Evolutionary conservation across 2,329 filamentous ascomycete species (phyloP).

Genomic region (Karstenula rhodostoma): DNA sequence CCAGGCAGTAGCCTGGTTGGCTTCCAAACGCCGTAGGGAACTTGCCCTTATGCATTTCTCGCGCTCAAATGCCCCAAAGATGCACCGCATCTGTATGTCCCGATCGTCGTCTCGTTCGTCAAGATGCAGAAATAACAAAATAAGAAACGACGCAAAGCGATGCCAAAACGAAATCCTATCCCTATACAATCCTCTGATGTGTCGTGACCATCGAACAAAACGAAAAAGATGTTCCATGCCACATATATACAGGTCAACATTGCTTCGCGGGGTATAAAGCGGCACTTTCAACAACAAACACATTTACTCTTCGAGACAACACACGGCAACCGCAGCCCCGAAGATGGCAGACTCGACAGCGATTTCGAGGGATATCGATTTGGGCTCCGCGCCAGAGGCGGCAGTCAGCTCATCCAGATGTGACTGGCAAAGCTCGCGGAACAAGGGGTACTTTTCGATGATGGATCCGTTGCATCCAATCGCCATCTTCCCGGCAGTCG

Average conservation of each 20-base stretch:
- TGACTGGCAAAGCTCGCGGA: slow-evolving; percentile 67
- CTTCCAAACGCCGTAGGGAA: slow-evolving; percentile 19
- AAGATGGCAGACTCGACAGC: slow-evolving; percentile 78
- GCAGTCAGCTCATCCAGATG: slow-evolving; percentile 67
- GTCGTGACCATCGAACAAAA: slow-evolving; percentile 1
- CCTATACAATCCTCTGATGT: slow-evolving; percentile 17
- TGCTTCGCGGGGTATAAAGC: slow-evolving; percentile 20
- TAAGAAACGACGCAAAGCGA: background rate
- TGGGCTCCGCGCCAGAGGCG: slow-evolving; percentile 49
- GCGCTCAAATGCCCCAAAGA: background rate
- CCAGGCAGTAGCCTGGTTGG: slow-evolving; percentile 1
- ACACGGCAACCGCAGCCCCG: slow-evolving; percentile 74
- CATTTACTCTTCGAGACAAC: slow-evolving; percentile 45
- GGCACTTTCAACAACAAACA: slow-evolving; percentile 8
- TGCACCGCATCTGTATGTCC: background rate
- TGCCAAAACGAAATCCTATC: background rate
- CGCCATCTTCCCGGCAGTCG: slow-evolving; percentile 49
- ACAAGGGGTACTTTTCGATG: slow-evolving; percentile 78
- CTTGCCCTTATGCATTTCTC: slow-evolving; percentile 17
- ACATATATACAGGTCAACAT: slow-evolving; percentile 19
- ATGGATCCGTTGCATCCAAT: slow-evolving; percentile 84
- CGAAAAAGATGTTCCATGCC: slow-evolving; percentile 6
- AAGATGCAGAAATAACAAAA: background rate
- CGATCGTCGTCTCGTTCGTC: slow-evolving; percentile 15
- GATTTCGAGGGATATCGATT: slow-evolving; percentile 68